Evolutionary conservation across 2,329 filamentous ascomycete species (phyloP), one percentile per base, ranked within the genome.

Genomic region (Cadophora luteo-olivacea): DNA sequence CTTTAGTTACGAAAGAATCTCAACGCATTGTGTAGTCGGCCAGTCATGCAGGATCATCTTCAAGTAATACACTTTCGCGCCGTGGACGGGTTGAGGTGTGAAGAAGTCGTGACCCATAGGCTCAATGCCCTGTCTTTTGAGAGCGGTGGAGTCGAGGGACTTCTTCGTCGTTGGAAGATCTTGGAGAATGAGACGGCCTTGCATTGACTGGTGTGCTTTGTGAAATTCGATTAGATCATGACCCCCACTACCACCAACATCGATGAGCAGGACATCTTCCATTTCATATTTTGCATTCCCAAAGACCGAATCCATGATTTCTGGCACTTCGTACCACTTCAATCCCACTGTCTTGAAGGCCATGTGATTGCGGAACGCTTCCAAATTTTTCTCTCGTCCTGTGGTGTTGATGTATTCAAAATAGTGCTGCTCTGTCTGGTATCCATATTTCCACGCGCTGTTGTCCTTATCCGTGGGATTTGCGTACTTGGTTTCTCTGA

Each of bases 21-120:
- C 32, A 41, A 60, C 29, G 55, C 55, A 60, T 52, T 63, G 41
- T 8, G 24, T 29, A 29, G 14, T 49, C 5, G 61, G 41, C 66
- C 66, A 64, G 66, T 64, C 61, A 29, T 68, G 66, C 48, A 68
- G 32, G 19, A 64, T 48, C 9, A 45, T 41, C 3, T 57, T 29
- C 52, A 64, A 22, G 54, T 54, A 68, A 45, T 65, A 68, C 12
- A 49, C 54, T 29, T 68, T 68, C 11, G 66, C 61, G 9, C 61
- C 61, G 11, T 45, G 36, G 12, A 68, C 24, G n/a, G 66, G 66
- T 36, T 68, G 61, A 19, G 65, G 60, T 7, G 52, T 64, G 65
- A 64, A 67, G 41, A 67, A 67, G 29, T 67, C 61, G n/a, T 48
- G 36, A 1, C 33, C 25, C 51, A 66, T 66, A 8, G 57, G 24